Evolutionary conservation across 1,139 yeast genomes (phyloP), one percentile per base, ranked within the genome.

Genomic region (Taphrina populina): DNA sequence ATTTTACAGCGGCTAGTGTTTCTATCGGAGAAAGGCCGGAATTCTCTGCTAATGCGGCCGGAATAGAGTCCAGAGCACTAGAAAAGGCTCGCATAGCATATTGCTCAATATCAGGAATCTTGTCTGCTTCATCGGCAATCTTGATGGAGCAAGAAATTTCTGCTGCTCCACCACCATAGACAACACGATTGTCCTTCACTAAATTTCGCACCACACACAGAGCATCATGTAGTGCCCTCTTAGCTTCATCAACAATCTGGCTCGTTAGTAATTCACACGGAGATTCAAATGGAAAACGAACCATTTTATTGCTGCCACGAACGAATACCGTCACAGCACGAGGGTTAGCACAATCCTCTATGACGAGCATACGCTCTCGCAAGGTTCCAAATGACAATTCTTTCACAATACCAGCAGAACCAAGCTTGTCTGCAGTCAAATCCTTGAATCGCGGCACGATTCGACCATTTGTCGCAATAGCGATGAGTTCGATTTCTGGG

Each of bases 101-200:
- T 73, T 92, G 99, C 67, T 90, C 97, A 63, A 92, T 90, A 59
- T 97, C 97, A 66, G 61, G 54, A 39, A 56, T 43, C 67, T 80
- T 82, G 70, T 90, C 96, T 35, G 97, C 97, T 62, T 86, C 95
- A 53, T 84, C 88, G 57, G 90, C 78, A 17, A 94, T 96, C 8
- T 95, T 95, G 63, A 92, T 73, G 13, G 97, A 88, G 74, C 95
- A 85, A 1, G 96, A 77, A 57, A 92, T 81, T 73, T 94, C 99
- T 23, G 97, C 94, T 19, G 98, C 96, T 64, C 98, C 99, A 64
- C 98, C 98, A 62, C 98, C 98, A 67, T 94, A 94, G 13, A 94
- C 97, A 47, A 94, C 88, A 71, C 96, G 80, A 69, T 82, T 84
- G 69, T 94, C 97, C 67, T 84, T 82, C 57, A 94, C 84, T 68